Percentiles rank a stretch among this genome's conserved stretches.
phyloP scores from a whole-genome alignment of 2,329 filamentous ascomycete species.

The Diaporthe citri region DNA sequence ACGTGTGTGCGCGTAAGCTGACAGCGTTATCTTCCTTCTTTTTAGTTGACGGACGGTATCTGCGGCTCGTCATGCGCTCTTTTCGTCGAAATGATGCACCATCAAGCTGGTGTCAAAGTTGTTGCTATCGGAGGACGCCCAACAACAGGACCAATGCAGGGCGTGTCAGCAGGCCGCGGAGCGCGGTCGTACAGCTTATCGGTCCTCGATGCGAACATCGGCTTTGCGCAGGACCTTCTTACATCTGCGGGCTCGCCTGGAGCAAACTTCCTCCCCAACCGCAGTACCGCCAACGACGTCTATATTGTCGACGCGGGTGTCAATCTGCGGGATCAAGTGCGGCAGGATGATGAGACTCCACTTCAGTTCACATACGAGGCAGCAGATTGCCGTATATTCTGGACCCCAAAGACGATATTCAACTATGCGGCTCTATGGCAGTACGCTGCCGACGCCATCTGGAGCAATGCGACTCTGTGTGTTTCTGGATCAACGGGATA shows the following conservation, averaged over 20 bases:
- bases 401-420: conserved; percentile 64
- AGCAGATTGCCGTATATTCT: conserved; percentile 72
- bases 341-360: conserved; percentile 49
- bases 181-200: conserved; percentile 47
- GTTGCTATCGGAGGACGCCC: conserved; percentile 74
- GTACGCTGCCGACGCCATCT: conserved; percentile 36
- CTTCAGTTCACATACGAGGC: conserved; percentile 72
- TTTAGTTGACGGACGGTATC: conserved; percentile 46
- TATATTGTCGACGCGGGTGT: conserved; percentile 41
- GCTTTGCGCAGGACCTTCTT: conserved; percentile 32
- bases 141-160: conserved; percentile 66
- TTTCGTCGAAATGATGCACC: conserved; percentile 49
- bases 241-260: background rate
- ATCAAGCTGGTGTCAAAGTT: conserved; percentile 62
- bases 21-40: background rate
- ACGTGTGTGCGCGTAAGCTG: background rate
- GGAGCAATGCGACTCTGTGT: conserved; percentile 7
- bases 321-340: conserved; percentile 47
- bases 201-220: conserved; percentile 41
- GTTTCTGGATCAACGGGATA: background rate
- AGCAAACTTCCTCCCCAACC: background rate
- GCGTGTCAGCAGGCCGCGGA: conserved; percentile 75
- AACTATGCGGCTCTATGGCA: conserved; percentile 66
- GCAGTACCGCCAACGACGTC: conserved; percentile 33
- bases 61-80: conserved; percentile 50